Base-by-base conservation (phyloP, 2,329 filamentous ascomycete species). In the Trichophyton simii region DNA sequence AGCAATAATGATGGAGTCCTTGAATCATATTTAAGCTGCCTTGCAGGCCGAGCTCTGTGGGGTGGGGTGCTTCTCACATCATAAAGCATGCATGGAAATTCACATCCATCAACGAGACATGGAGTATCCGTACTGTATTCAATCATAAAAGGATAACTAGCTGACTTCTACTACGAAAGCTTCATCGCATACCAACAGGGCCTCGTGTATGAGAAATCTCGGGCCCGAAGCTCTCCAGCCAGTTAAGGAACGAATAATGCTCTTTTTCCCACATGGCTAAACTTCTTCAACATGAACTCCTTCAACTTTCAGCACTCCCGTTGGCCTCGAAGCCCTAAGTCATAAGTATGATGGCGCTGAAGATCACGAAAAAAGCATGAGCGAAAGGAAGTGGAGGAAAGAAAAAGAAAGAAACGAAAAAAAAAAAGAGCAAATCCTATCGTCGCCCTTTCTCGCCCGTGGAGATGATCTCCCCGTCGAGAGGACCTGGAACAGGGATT, bases 401-500 rank as follows among this genome's bases (percentile, higher is more conserved):
- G 46, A 22, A 50, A 50, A 31, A 31, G 28, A 31, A 31, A 31
- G 28, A 31, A 7, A 7, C 1, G 1, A 31, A 2, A 22, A 22
- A 2, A 2, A 50, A 22, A 50, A 38, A 50, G 5, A 9, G 46
- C 46, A 50, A 50, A 15, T 7, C 41, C 41, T 2, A 44, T 22
- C 18, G 3, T 54, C 5, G 50, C 22, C 28, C 28, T 52, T 22
- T 54, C 50, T 31, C 13, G 11, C 15, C 50, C 22, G 22, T 28
- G 50, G 50, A n/a, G 50, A 54, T 34, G 50, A 54, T 54, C 50
- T 54, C 50, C 50, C 50, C 25, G 13, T 54, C 50, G 11, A 54
- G 11, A 54, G 28, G 28, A 54, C 22, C 50, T 54, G 9, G 13
- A 34, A 25, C 50, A 31, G 13, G 50, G 50, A 34, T 54, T 22